phyloP scores from a whole-genome alignment of 140 eudicot genomes.

The Erigeron philadelphicus region DNA sequence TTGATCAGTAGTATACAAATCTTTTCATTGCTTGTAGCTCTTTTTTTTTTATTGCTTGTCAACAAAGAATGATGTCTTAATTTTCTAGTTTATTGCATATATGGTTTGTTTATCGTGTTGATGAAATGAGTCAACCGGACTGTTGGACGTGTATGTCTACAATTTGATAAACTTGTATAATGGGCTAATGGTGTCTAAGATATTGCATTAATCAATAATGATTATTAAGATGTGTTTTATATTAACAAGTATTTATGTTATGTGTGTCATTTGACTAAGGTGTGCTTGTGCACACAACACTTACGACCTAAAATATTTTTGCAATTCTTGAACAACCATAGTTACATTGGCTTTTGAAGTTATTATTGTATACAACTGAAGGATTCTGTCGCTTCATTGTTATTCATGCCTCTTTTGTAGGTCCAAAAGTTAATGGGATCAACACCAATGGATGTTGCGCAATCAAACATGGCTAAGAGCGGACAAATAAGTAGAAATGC shows the following conservation, averaged over 20 bases:
- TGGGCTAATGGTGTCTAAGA: neutral
- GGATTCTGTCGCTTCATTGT: constrained; percentile 6
- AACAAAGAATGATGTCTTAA: neutral
- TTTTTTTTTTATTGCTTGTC: neutral
- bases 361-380: neutral
- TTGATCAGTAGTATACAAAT: neutral
- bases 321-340: neutral
- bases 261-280: constrained; percentile 9
- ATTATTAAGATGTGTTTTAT: neutral
- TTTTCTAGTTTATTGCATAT: neutral
- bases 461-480: constrained; percentile 79
- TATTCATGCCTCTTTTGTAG: constrained; percentile 34
- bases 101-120: neutral
- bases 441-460: constrained; percentile 81
- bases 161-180: constrained; percentile 6
- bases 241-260: neutral
- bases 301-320: neutral
- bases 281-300: neutral
- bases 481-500: constrained; percentile 93
- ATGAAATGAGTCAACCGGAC: constrained; percentile 12
- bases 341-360: neutral
- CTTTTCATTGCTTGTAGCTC: neutral
- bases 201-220: neutral
- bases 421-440: constrained; percentile 89
- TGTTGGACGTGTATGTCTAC: neutral